Evolutionary conservation across 2,329 filamentous ascomycete species (phyloP), one percentile per base, ranked within the genome.

Genomic region (Tolypocladium album): DNA sequence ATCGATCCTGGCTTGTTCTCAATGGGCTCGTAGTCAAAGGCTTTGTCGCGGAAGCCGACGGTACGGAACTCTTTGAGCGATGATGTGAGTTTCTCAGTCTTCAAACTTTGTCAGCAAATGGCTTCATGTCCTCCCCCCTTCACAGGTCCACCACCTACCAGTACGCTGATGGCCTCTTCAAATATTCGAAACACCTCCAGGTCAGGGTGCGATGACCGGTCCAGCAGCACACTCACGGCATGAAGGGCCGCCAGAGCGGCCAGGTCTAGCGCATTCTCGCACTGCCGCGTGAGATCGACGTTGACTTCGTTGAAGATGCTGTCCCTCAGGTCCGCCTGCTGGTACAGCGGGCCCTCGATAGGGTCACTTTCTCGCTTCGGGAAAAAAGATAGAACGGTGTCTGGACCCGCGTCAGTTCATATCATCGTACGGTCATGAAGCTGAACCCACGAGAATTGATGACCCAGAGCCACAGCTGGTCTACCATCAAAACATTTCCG

Each of bases 231-330:
- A 0, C 80, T 87, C 3, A 86, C 79, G 1, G 85, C 83, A 62
- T 87, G 84, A 3, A 85, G 72, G 0, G 82, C 81, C 1, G 85
- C 77, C n/a, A 87, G 75, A 0, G 83, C 84, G 2, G 84, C 85
- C 4, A 88, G 77, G 58, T 88, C 85, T 1, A 85, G 70, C 0
- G 83, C 79, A 39, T 83, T 87, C 58, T 86, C 82, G 58, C 84
- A 87, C 9, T 82, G 78, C 1, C 82, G 79, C 0, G 84, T 85
- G 22, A 85, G 74, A 64, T 88, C 85, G 0, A 85, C 84, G 58
- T 87, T 88, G 13, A 87, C 72, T 63, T 87, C 85, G 63, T 86
- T 85, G 65, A 87, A 87, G 34, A 88, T 80, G 63, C 82, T 86
- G 63, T 85, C 84, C 4, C 83, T 75, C 3, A 88, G 71, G 65